Percentiles rank a stretch among this genome's conserved stretches.
phyloP scores from a whole-genome alignment of 495 filamentous ascomycete species.

The Neurospora sp. region DNA sequence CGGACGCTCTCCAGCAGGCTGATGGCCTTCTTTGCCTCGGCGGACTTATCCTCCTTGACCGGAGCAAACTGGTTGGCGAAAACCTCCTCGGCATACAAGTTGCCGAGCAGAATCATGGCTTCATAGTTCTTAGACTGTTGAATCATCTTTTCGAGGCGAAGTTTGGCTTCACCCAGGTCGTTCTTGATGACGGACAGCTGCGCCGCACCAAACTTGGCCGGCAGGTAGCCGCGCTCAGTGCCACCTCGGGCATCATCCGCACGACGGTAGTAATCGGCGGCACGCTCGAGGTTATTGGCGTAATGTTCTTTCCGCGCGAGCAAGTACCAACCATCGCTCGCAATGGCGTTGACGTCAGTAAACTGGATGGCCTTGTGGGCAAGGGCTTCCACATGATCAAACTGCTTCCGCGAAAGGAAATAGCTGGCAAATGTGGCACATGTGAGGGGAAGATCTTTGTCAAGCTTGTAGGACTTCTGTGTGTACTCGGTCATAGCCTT shows the following conservation, averaged over 20 bases:
- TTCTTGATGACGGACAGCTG: constrained; percentile 77
- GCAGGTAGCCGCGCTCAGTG: constrained; percentile 74
- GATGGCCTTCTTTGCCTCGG: constrained; percentile 74
- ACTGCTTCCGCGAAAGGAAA: constrained; percentile 69
- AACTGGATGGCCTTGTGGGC: constrained; percentile 89
- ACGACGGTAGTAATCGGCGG: constrained; percentile 71
- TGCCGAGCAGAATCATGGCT: constrained; percentile 80
- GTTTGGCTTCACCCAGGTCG: constrained; percentile 85
- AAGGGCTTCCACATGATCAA: constrained; percentile 69
- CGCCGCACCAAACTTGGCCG: constrained; percentile 85
- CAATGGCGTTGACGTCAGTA: constrained; percentile 90
- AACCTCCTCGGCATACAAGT: constrained; percentile 86
- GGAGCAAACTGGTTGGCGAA: constrained; percentile 64
- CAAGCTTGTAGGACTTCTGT: constrained; percentile 87
- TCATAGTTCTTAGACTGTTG: constrained; percentile 79
- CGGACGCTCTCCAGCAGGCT: constrained; percentile 71
- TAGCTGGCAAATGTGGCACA: constrained; percentile 83
- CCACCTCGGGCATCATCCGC: constrained; percentile 86
- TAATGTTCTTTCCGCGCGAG: constrained; percentile 85
- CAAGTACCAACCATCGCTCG: constrained; percentile 93
- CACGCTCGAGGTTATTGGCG: constrained; percentile 51
- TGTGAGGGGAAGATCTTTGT: constrained; percentile 84
- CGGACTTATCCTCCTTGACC: constrained; percentile 76
- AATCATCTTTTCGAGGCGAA: constrained; percentile 85
- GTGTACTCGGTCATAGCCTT: constrained; percentile 91